Evolutionary conservation across 1,284 basidiomycete genomes (phyloP), one percentile per base, ranked within the genome.

Genomic region (Lignosus rhinocerotis): DNA sequence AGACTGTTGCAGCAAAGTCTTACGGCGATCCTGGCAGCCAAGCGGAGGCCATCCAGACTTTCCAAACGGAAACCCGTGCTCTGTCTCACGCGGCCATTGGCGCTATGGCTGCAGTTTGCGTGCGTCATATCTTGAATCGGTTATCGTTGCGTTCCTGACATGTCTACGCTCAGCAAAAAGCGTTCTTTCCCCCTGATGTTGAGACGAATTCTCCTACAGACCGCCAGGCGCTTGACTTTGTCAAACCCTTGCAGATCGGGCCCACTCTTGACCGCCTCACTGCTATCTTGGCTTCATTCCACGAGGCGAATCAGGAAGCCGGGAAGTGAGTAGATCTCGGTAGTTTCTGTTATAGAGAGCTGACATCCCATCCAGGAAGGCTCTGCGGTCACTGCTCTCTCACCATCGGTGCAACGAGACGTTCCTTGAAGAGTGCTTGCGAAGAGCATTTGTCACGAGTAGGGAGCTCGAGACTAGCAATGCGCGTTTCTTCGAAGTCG

Each of bases 71-170:
- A 73, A 90, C 85, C 7, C 81, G 80, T 58, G 70, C 85, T 55
- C 76, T 93, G 56, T 95, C 92, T 4, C 83, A 86, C 67, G 93
- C 87, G 34, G 91, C 90, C 50, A 84, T 90, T 14, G 90, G 92
- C 47, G 91, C 93, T 5, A 80, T 96, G 76, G 86, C 93, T n/a
- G 85, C 92, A 7, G 81, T 97, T 61, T 92, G 90, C 71, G 92
- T 94, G 66, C 78, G 93, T 63, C 42, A 6, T 7, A 44, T 50
- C 17, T n/a, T 19, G 34, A 33, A 39, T 25, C 42, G 1, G 19
- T 50, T 34, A 1, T n/a, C 7, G 10, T 21, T n/a, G 21, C 16
- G 25, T 12, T 14, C 7, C 36, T 42, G 38, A 51, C 5, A n/a
- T 11, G 9, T 14, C 10, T 30, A 32, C 17, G n/a, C 25, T 38